Conservation (phyloP, 192 early-diverging fungal genomes). For the Umbelopsis ramanniana region DNA sequence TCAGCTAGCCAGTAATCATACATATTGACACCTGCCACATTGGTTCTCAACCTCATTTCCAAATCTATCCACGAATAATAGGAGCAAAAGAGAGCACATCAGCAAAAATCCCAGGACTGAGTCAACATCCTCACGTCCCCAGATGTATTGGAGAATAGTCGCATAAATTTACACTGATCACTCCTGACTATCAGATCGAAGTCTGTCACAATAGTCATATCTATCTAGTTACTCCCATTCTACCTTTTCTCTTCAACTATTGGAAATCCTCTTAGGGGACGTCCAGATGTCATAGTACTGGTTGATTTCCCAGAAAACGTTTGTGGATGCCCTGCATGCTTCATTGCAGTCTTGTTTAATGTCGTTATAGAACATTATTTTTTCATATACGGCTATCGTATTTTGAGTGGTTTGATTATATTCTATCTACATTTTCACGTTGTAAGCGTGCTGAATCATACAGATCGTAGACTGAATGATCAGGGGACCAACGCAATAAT, state of each 20-base stretch:
- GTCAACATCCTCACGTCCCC: conserved; percentile 16
- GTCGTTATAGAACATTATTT: too few relatives aligned
- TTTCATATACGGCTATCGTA: neutral
- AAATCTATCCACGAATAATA: conserved; percentile 16
- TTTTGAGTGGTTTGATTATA: neutral
- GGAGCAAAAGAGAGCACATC: neutral
- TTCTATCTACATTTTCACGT: neutral
- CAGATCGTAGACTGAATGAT: conserved; percentile 3
- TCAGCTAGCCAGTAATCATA: conserved; percentile 18
- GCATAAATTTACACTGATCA: conserved; percentile 1
- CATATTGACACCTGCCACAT: conserved; percentile 15
- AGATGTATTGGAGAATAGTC: conserved; percentile 21
- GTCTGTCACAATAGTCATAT: neutral
- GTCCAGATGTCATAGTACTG: too few relatives aligned
- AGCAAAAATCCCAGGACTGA: neutral
- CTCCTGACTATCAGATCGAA: conserved; percentile 13
- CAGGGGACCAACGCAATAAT: neutral
- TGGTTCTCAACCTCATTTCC: conserved; percentile 4
- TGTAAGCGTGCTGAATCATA: neutral
- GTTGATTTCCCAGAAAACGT: too few relatives aligned
- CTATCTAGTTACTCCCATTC: too few relatives aligned
- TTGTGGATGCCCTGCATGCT: too few relatives aligned
- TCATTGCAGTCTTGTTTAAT: too few relatives aligned
- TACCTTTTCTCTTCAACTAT: too few relatives aligned
- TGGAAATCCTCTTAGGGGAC: too few relatives aligned